These are phyloP conservation scores for Populus tomentosa DNA, from an alignment of 441 rosid species.

Conservation along the genomic window DNA sequence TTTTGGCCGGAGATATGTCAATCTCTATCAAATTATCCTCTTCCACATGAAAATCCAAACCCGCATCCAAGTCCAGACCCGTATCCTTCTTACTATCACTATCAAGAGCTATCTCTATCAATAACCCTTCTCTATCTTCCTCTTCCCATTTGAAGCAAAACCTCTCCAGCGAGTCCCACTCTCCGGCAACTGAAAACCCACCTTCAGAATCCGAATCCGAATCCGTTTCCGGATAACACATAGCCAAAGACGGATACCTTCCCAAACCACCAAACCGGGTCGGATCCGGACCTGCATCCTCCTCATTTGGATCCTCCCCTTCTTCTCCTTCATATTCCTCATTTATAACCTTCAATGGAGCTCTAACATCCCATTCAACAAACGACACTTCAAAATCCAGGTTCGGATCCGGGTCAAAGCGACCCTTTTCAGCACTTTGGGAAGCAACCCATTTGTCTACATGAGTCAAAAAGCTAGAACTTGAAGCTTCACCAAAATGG, in stretches of 20 bases:
- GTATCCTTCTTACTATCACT: constrained; percentile 5
- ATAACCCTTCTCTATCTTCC: constrained; percentile 39
- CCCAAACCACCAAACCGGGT: constrained; percentile 10
- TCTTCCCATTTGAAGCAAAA: constrained; percentile 38
- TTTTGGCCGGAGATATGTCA: constrained; percentile 34
- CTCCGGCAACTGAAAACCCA: constrained; percentile 24
- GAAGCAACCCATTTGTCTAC: constrained; percentile 14
- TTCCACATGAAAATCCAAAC: constrained; percentile 36
- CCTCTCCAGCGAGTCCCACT: constrained; percentile 34
- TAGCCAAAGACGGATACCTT: constrained; percentile 42
- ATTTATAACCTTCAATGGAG: constrained; percentile 67
- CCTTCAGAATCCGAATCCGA: constrained; percentile 48
- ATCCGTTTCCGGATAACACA: constrained; percentile 55
- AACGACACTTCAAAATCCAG: constrained; percentile 29
- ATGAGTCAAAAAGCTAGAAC: neutral
- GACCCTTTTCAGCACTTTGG: neutral
- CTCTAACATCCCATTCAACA: constrained; percentile 63
- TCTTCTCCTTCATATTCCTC: constrained; percentile 54
- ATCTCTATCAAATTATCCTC: constrained; percentile 79
- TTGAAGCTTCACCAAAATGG: neutral
- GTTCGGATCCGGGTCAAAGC: constrained; percentile 7
- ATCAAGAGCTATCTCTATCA: constrained; percentile 60
- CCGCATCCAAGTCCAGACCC: neutral
- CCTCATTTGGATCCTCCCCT: constrained; percentile 17
- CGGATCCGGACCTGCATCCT: constrained; percentile 1